These are phyloP conservation scores for Aspergillus fumigatus DNA, from an alignment of 2,329 filamentous ascomycete genomes.

Conservation along the genomic window DNA sequence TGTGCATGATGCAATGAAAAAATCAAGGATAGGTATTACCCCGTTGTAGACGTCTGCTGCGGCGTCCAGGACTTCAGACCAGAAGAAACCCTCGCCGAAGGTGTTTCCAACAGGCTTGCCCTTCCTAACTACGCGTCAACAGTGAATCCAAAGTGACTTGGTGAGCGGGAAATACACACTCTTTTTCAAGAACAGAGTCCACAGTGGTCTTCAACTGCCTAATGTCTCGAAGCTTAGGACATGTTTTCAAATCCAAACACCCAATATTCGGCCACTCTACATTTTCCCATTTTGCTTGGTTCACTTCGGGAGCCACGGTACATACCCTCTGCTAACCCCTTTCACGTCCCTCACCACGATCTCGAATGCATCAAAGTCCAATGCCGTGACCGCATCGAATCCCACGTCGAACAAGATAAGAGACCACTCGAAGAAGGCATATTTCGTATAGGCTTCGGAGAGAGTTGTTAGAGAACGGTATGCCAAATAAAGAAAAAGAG, in stretches of 20 bases:
- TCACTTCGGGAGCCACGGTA: constrained; percentile 91
- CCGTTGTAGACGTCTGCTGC: constrained; percentile 88
- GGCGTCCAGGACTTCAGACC: constrained; percentile 71
- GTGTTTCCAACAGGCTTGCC: constrained; percentile 67
- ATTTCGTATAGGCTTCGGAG: constrained; percentile 80
- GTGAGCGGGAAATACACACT: constrained; percentile 54
- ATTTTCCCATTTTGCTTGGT: constrained; percentile 40
- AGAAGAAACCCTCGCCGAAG: constrained; percentile 68
- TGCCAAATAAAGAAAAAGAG: not conserved
- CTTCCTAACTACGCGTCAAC: constrained; percentile 55
- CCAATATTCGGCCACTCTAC: constrained; percentile 43
- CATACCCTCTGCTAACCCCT: constrained; percentile 95
- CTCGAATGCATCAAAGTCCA: constrained; percentile 89
- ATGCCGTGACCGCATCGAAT: constrained; percentile 89
- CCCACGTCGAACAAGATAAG: constrained; percentile 91
- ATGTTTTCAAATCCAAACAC: constrained; percentile 35
- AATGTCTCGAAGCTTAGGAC: constrained; percentile 33
- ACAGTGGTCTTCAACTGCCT: constrained; percentile 48
- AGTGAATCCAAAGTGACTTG: constrained; percentile 7
- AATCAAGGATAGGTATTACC: constrained; percentile 47
- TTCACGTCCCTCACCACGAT: constrained; percentile 83
- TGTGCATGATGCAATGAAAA: not conserved
- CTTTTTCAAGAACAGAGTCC: constrained; percentile 60
- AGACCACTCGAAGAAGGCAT: constrained; percentile 97
- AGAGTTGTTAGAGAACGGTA: constrained; percentile 1